Conservation (phyloP, 2,329 filamentous ascomycete species). For the Coniella vitis region DNA sequence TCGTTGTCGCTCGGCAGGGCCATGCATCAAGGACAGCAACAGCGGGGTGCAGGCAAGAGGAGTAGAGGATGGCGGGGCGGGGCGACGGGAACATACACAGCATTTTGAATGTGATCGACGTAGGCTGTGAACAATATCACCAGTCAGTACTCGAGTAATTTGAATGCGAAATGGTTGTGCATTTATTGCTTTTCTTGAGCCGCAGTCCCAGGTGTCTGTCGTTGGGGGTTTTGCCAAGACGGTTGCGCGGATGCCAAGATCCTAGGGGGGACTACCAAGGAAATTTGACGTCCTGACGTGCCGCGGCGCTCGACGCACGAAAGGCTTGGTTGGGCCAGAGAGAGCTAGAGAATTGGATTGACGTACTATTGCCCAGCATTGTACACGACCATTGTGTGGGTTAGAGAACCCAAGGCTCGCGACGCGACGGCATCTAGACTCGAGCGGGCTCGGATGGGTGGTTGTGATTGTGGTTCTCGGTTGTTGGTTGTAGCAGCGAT, state of each 20-base stretch:
- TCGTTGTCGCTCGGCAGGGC: background rate
- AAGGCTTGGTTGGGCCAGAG: background rate
- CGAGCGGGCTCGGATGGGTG: background rate
- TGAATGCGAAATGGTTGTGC: background rate
- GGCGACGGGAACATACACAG: conserved; percentile 32
- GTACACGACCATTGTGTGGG: conserved; percentile 15
- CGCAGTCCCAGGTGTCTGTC: background rate
- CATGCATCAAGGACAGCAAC: background rate
- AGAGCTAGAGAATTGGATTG: background rate
- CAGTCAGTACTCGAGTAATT: conserved; percentile 22
- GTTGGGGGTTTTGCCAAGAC: conserved; percentile 13
- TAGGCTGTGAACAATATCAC: conserved; percentile 30
- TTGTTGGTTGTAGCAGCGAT: background rate
- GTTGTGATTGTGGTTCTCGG: background rate
- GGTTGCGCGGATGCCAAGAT: conserved; percentile 12
- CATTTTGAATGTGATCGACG: conserved; percentile 43
- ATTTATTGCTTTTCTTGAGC: background rate
- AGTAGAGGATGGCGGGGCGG: conserved; percentile 6
- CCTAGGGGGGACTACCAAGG: conserved; percentile 11
- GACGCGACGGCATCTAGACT: conserved; percentile 13
- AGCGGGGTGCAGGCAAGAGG: background rate
- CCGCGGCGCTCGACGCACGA: too few species aligned
- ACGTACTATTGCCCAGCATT: conserved; percentile 17
- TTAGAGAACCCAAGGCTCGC: conserved; percentile 14
- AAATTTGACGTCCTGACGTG: conserved; percentile 10